Evolutionary conservation across 352 stramenopile genomes (phyloP).

Genomic region (Globisporangium mamillatum): DNA sequence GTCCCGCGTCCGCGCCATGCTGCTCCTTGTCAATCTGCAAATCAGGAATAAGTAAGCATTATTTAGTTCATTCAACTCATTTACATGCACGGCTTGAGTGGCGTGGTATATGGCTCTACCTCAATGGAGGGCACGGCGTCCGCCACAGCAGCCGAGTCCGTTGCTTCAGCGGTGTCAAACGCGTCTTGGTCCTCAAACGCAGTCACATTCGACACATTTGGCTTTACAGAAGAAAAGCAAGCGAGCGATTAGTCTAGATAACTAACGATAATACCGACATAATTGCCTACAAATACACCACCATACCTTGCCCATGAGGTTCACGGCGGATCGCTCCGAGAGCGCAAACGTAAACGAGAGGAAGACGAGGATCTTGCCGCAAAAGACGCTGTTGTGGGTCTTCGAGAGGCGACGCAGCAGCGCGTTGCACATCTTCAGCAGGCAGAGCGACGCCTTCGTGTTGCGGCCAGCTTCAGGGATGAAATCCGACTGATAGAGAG

Average conservation of each 20-base stretch:
- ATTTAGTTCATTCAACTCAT: no score
- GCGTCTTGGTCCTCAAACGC: constrained; percentile 74
- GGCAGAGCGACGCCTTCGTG: constrained; percentile 78
- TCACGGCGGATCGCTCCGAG: constrained; percentile 82
- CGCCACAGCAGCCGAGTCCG: constrained; percentile 35
- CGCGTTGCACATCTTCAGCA: constrained; percentile 83
- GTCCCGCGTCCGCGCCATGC: constrained; percentile 32
- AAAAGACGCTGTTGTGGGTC: constrained; percentile 90
- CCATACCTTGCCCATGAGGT: constrained; percentile 66
- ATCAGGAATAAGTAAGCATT: background rate
- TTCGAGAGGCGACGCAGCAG: constrained; percentile 82
- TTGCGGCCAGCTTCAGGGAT: constrained; percentile 56
- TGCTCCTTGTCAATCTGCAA: constrained; percentile 50
- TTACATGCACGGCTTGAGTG: no score
- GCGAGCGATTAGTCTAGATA: background rate
- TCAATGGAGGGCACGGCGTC: constrained; percentile 27
- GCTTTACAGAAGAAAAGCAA: constrained; percentile 17
- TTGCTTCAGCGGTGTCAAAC: constrained; percentile 64
- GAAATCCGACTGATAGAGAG: constrained; percentile 43
- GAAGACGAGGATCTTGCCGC: constrained; percentile 83
- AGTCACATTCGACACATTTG: constrained; percentile 79
- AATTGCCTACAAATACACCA: no score
- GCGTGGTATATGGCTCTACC: constrained; percentile 16
- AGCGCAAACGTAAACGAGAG: constrained; percentile 85
- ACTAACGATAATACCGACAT: no score